Percentiles rank a stretch among this genome's conserved stretches.
phyloP scores from a whole-genome alignment of 2,329 filamentous ascomycete genomes.

The Pseudogymnoascus sp. region DNA sequence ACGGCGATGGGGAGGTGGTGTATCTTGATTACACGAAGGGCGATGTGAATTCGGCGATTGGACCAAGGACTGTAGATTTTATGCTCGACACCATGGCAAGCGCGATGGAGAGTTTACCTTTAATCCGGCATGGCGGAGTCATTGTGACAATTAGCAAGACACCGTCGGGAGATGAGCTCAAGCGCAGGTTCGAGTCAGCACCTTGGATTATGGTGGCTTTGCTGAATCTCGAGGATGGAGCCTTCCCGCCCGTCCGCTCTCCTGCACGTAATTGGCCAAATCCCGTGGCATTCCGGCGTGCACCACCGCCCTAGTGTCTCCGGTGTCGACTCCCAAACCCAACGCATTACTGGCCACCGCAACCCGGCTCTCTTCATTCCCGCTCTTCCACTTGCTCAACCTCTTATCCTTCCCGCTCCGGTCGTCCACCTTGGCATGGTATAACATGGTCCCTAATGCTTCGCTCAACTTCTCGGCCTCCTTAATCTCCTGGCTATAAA shows the following conservation, averaged over 20 bases:
- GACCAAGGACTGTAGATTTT: too few relatives aligned
- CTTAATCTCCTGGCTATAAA: neutral
- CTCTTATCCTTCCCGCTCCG: neutral
- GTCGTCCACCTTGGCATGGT: neutral
- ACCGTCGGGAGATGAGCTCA: too few relatives aligned
- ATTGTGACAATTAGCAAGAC: too few relatives aligned
- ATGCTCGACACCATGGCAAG: too few relatives aligned
- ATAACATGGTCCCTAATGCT: neutral
- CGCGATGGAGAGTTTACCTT: too few relatives aligned
- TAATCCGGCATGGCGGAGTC: too few relatives aligned
- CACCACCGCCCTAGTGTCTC: neutral
- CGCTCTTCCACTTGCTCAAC: neutral
- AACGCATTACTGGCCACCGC: neutral
- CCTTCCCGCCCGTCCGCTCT: neutral
- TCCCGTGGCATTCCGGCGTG: neutral
- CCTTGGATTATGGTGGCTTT: too few relatives aligned
- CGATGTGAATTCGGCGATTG: too few relatives aligned
- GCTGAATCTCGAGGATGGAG: too few relatives aligned
- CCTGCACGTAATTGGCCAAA: neutral
- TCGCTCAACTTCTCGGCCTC: neutral
- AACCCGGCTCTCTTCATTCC: constrained; percentile 24
- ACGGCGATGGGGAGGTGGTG: too few relatives aligned
- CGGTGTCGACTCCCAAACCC: neutral
- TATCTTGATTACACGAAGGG: too few relatives aligned
- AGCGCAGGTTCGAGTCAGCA: too few relatives aligned